These are phyloP conservation scores for Eucalyptus decipiens DNA, from an alignment of 345 rosid species.

Conservation along the genomic window DNA sequence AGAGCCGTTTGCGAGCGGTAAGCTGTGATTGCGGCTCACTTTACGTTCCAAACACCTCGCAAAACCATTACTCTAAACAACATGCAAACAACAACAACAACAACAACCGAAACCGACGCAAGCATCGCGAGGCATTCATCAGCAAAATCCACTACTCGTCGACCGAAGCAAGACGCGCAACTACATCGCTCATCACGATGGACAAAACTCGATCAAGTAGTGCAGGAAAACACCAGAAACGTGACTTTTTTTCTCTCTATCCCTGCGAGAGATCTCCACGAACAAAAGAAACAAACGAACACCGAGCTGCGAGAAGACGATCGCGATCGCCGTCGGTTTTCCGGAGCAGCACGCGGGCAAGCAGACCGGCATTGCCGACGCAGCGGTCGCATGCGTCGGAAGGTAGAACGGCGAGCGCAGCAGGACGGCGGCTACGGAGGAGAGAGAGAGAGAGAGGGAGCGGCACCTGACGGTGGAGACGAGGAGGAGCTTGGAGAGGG, in stretches of 20 bases:
- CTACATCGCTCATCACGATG: not conserved
- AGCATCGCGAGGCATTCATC: not conserved
- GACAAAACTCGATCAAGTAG: not conserved
- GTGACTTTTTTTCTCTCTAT: not conserved
- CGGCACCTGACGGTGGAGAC: constrained; percentile 36
- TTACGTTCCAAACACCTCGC: not conserved
- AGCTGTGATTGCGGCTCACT: not conserved
- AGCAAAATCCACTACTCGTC: not conserved
- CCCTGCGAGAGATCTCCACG: not conserved
- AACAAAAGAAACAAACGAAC: not conserved
- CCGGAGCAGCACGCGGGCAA: not conserved
- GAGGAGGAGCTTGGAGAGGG: constrained; percentile 35
- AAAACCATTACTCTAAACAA: not conserved
- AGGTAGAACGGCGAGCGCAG: not conserved
- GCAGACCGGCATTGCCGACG: not conserved
- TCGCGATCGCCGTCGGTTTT: not conserved
- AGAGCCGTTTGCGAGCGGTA: not conserved
- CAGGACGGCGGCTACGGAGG: not conserved
- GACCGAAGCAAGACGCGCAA: not conserved
- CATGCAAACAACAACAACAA: not conserved
- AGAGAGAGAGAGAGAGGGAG: not conserved
- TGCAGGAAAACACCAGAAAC: not conserved
- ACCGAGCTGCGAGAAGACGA: not conserved
- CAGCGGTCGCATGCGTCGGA: not conserved
- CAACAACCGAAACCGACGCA: not conserved